phyloP scores from a whole-genome alignment of 2,329 filamentous ascomycete species.

The Cryphonectria parasitica region DNA sequence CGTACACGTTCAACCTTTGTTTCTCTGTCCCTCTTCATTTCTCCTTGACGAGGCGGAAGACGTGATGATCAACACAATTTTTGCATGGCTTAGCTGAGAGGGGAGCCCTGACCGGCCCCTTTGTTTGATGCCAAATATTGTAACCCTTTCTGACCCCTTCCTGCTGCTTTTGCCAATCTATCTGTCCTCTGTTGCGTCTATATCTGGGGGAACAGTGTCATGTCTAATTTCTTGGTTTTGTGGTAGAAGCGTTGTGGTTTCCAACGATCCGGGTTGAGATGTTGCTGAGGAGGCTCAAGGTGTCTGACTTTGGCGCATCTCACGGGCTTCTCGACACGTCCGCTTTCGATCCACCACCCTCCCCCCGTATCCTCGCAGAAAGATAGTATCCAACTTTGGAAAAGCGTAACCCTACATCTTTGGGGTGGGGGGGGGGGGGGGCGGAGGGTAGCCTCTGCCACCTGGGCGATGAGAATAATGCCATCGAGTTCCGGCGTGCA shows the following conservation, averaged over 20 bases:
- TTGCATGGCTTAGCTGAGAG: constrained; percentile 32
- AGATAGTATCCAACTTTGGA: too few relatives aligned
- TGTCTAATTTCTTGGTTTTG: background rate
- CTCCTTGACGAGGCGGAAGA: background rate
- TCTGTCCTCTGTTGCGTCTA: background rate
- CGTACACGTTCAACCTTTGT: background rate
- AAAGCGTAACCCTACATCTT: too few relatives aligned
- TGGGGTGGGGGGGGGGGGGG: too few relatives aligned
- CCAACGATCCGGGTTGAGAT: background rate
- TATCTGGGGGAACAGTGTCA: background rate
- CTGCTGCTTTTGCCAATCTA: constrained; percentile 4
- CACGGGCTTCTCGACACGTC: background rate
- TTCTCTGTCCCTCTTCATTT: background rate
- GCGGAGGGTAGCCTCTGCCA: too few relatives aligned
- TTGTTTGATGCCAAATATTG: constrained; percentile 28
- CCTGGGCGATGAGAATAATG: background rate
- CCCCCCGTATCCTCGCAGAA: background rate
- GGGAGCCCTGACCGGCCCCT: constrained; percentile 22
- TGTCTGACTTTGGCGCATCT: background rate
- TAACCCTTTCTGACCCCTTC: background rate
- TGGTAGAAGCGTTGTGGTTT: background rate
- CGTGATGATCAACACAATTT: constrained; percentile 25
- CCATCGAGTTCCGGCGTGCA: background rate
- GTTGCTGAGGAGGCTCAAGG: background rate
- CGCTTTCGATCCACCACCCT: background rate